Evolutionary conservation across 495 filamentous ascomycete species (phyloP), one percentile per base, ranked within the genome.

Genomic region (Daldinia grandis): DNA sequence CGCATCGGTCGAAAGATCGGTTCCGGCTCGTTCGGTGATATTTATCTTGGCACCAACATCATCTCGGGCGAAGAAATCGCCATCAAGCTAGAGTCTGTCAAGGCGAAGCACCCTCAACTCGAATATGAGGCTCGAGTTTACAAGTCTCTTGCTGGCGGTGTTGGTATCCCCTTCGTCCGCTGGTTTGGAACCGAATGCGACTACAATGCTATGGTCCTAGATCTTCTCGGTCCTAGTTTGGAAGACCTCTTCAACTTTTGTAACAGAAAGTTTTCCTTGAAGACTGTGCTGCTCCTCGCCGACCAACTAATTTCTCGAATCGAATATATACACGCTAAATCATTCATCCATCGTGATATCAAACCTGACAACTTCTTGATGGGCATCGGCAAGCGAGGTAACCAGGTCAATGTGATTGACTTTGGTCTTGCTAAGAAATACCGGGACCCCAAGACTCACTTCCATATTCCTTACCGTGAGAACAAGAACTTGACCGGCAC

Each of bases 201-300:
- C 83, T 99, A 99, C 88, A 98, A 99, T 83, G 96, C 96, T 76
- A 99, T 99, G 96, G 96, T 99, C 54, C 91, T 99, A 71, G 96
- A 99, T 76, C 89, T 99, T 17, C 92, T 99, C 40, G 96, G 96
- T 57, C 96, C 96, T 64, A 97, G 93, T 79, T 85, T 99, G 85
- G 96, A 99, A 82, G 96, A 99, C 79, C 86, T 99, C n/a, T 99
- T 99, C 93, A 99, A 99, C 88, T 99, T 99, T 81, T 99, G 96
- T 90, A 99, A 98, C 88, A 91, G 96, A 78, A 99, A 99, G 80
- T 99, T 98, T 87, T 97, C 95, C 9, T 83, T 99, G 71, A 99
- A 99, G 91, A 99, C 96, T n/a, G 96, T 99, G 42, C 84, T 99
- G 15, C 89, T 99, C 9, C 89, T 99, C 58, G 96, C 96, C 76